phyloP scores from a whole-genome alignment of 306 rosid species.

The Nissolia schottii region DNA sequence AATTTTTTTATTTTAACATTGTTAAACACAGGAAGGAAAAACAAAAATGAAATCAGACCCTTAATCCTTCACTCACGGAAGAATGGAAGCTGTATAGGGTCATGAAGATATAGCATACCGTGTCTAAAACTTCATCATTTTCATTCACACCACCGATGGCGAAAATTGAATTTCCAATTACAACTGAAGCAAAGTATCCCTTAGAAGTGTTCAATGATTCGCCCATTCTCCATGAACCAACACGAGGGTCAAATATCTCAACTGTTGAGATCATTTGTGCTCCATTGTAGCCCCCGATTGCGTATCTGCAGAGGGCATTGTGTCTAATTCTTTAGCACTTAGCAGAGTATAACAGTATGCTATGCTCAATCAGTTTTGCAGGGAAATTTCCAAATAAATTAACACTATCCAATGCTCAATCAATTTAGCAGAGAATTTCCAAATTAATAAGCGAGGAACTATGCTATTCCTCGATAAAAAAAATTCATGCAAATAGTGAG shows the following conservation, averaged over 20 bases:
- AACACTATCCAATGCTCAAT: too few relatives aligned
- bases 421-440: background rate
- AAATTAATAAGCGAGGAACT: background rate
- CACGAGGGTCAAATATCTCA: conserved; percentile 45
- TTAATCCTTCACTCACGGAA: background rate
- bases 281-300: conserved; percentile 43
- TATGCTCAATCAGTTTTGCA: background rate
- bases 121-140: conserved; percentile 9
- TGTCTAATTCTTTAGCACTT: background rate
- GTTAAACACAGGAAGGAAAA: background rate
- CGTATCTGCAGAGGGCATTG: conserved; percentile 32
- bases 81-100: background rate
- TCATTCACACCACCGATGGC: conserved; percentile 35
- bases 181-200: conserved; percentile 29
- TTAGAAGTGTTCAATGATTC: conserved; percentile 31
- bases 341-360: background rate
- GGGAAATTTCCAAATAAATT: background rate
- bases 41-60: background rate
- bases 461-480: too few relatives aligned
- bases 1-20: background rate
- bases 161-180: conserved; percentile 36
- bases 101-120: conserved; percentile 14
- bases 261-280: conserved; percentile 27
- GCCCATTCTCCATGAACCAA: conserved; percentile 31
- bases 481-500: too few relatives aligned